Conservation (phyloP, 495 filamentous ascomycete genomes). For the Penicillium goetzii region DNA sequence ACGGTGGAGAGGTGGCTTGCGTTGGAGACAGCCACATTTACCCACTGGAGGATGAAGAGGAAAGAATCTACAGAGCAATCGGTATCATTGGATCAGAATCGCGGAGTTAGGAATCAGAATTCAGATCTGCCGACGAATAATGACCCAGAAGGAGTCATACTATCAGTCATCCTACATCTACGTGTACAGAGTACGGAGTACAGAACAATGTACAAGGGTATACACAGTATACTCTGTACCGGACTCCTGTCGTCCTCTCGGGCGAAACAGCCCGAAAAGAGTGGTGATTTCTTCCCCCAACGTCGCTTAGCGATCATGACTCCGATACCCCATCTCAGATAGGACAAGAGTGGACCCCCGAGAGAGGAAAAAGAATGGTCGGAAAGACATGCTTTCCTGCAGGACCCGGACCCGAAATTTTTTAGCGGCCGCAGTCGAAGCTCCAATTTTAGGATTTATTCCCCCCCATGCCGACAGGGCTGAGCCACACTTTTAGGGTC, state of each 20-base stretch:
- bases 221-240: not conserved
- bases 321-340: slow-evolving; percentile 3
- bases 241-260: not conserved
- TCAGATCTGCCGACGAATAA: not conserved
- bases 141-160: slow-evolving; percentile 6
- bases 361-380: not conserved
- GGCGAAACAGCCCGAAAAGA: slow-evolving; percentile 2
- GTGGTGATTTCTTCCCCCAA: not conserved
- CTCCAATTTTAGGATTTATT: slow-evolving; percentile 25
- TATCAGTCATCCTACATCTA: not conserved
- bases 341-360: not conserved
- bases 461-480: slow-evolving; percentile 22
- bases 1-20: slow-evolving; percentile 15
- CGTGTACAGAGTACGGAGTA: not conserved
- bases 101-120: not conserved
- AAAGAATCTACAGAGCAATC: not conserved
- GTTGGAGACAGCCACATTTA: slow-evolving; percentile 10
- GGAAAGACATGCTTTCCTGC: not conserved
- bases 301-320: slow-evolving; percentile 5
- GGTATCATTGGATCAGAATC: not conserved
- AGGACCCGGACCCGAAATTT: slow-evolving; percentile 2
- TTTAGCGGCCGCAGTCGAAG: slow-evolving; percentile 14
- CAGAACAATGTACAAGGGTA: not conserved
- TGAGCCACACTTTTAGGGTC: slow-evolving; percentile 32
- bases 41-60: not conserved